Evolutionary conservation across 352 stramenopile species (phyloP).

Genomic region (Globisporangium nunn): DNA sequence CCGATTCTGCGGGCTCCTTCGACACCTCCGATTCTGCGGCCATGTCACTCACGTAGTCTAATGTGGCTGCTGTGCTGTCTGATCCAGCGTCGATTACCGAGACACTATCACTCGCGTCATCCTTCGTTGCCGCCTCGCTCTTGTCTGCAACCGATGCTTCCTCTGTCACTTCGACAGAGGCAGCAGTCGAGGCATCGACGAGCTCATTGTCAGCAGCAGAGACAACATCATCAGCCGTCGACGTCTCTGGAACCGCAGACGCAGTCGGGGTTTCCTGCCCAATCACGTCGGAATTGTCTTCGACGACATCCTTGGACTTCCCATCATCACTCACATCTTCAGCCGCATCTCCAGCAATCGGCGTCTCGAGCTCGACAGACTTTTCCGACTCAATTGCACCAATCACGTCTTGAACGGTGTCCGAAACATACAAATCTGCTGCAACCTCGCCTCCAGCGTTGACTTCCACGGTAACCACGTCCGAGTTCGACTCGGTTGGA

Average conservation of each 20-base stretch:
- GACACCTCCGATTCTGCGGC: neutral
- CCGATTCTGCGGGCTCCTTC: neutral
- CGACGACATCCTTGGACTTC: neutral
- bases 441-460: neutral
- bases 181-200: no score
- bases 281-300: neutral
- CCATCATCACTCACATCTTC: neutral
- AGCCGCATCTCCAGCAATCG: neutral
- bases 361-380: no score
- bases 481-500: neutral
- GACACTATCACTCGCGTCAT: neutral
- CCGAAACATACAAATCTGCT: neutral
- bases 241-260: neutral
- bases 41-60: neutral
- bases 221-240: neutral
- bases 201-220: no score
- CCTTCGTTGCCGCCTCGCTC: neutral
- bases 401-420: neutral
- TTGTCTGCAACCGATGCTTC: neutral
- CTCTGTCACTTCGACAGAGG: neutral
- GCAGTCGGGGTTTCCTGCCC: neutral
- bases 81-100: neutral
- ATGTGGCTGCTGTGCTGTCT: neutral
- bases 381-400: no score
- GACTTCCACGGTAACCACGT: constrained; percentile 4